These are phyloP conservation scores for Arthrobotrys pseudoclavata DNA, from an alignment of 2,329 filamentous ascomycete species.

Conservation along the genomic window DNA sequence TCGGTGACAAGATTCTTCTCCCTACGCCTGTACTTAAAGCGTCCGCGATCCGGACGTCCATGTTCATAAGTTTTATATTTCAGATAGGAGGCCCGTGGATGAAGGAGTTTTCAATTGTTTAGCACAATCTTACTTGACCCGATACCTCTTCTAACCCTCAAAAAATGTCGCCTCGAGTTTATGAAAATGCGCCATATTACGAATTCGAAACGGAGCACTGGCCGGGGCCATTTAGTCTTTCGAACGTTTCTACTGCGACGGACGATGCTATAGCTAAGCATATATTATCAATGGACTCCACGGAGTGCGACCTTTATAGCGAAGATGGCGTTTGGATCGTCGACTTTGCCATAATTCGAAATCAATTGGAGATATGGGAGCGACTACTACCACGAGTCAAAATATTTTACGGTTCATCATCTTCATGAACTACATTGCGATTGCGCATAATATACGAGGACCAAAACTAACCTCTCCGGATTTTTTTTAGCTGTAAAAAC, in stretches of 20 bases:
- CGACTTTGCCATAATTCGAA: slow-evolving; percentile 35
- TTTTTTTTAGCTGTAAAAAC: slow-evolving; percentile 49
- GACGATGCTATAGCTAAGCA: slow-evolving; percentile 36
- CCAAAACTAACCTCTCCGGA: neutral
- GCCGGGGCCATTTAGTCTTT: neutral
- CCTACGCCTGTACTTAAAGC: neutral
- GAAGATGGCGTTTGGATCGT: slow-evolving; percentile 57
- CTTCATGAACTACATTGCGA: neutral
- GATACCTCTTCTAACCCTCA: neutral
- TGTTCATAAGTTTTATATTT: neutral
- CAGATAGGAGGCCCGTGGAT: neutral
- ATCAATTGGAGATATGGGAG: slow-evolving; percentile 40
- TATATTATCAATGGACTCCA: slow-evolving; percentile 16
- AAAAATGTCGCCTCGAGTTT: neutral
- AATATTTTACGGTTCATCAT: slow-evolving; percentile 45
- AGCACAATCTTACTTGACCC: neutral
- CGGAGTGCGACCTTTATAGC: slow-evolving; percentile 34
- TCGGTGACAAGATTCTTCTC: neutral
- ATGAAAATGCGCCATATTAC: slow-evolving; percentile 14
- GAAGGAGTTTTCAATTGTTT: slow-evolving; percentile 1
- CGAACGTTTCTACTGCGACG: slow-evolving; percentile 11
- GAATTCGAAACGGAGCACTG: neutral
- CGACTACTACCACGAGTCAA: slow-evolving; percentile 31
- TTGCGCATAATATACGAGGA: neutral
- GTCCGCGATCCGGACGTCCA: neutral